Base-by-base conservation (phyloP, 345 rosid species). In the Clarkia xantiana region DNA sequence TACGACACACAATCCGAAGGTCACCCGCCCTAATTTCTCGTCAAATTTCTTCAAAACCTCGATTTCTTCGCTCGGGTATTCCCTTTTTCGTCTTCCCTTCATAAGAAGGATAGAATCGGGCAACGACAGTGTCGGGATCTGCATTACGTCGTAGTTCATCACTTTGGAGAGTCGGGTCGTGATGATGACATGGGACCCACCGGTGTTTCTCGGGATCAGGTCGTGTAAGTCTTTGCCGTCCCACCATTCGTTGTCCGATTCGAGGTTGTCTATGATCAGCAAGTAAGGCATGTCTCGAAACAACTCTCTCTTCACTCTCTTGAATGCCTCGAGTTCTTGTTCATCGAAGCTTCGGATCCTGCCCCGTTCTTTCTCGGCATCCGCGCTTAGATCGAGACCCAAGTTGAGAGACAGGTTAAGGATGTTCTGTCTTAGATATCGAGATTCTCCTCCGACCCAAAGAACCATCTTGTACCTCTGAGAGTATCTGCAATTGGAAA, bases 161-260 rank as follows among this genome's bases (percentile, higher is more conserved):
- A 82, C 81, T 61, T 82, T 90, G 40, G 84, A 58, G 38, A 82
- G 74, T 63, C 88, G 71, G 22, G 84, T 82, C 17, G 94, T 90
- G 71, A 90, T 76, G 51, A 90, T 78, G 55, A 85, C 84, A 56
- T 85, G 95, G 49, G 94, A 65, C 19, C 90, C 95, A 40, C 80
- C 94, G 0, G 91, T 76, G 72, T 78, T 85, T 54, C 79, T 76
- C 9, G 95, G 97, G 66, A 85, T 82, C 66, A 89, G 64, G 68
- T 85, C 95, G 50, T 77, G 79, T n/a, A 89, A 38, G 66, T 79
- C 82, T 58, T 85, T 85, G 47, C 94, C 97, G 69, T 90, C 95
- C 94, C 97, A 82, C 97, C 94, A 85, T 53, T 89, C 94, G 19
- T 66, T 77, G 54, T 90, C 97, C 11, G 68, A 79, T 77, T 90